These are phyloP conservation scores for Blastomyces parvus DNA, from an alignment of 2,329 filamentous ascomycete genomes.

Conservation along the genomic window DNA sequence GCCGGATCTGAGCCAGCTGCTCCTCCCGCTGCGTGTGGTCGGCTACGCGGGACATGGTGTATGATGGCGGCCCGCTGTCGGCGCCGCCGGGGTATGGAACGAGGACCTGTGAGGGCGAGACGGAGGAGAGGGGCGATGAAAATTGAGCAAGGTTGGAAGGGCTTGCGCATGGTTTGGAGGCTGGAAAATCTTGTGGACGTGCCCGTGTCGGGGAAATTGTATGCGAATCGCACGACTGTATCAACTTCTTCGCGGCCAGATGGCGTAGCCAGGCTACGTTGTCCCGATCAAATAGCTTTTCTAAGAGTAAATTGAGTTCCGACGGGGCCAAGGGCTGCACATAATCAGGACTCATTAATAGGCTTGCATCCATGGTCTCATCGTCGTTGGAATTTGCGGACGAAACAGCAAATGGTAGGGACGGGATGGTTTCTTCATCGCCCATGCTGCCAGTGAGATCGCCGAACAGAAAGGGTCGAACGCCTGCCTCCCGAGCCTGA, in stretches of 20 bases:
- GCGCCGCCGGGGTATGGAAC: conserved; percentile 20
- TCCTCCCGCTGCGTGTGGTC: conserved; percentile 53
- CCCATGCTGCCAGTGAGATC: conserved; percentile 24
- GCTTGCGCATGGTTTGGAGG: conserved; percentile 11
- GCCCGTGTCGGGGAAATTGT: conserved; percentile 10
- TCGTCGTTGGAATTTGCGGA: conserved; percentile 61
- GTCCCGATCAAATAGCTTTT: conserved; percentile 64
- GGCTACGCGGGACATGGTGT: conserved; percentile 52
- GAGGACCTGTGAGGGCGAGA: conserved; percentile 23
- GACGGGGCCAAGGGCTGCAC: conserved; percentile 68
- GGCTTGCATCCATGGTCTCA: conserved; percentile 82
- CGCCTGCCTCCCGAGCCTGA: conserved; percentile 36
- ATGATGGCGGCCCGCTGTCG: conserved; percentile 35
- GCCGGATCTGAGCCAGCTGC: conserved; percentile 54
- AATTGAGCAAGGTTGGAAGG: conserved; percentile 18
- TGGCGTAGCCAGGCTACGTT: conserved; percentile 75
- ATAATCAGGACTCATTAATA: conserved; percentile 89
- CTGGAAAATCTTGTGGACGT: conserved; percentile 17
- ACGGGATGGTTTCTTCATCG: conserved; percentile 19
- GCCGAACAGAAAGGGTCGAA: conserved; percentile 60
- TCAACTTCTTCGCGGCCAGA: conserved; percentile 68
- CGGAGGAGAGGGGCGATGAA: conserved; percentile 18
- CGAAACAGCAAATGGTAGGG: conserved; percentile 64
- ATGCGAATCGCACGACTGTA: conserved; percentile 53
- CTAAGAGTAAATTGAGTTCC: conserved; percentile 62